Percentiles rank a stretch among this genome's conserved stretches.
Conservation (phyloP, 257 asterid species). For the Craterostigma plantagineum region DNA sequence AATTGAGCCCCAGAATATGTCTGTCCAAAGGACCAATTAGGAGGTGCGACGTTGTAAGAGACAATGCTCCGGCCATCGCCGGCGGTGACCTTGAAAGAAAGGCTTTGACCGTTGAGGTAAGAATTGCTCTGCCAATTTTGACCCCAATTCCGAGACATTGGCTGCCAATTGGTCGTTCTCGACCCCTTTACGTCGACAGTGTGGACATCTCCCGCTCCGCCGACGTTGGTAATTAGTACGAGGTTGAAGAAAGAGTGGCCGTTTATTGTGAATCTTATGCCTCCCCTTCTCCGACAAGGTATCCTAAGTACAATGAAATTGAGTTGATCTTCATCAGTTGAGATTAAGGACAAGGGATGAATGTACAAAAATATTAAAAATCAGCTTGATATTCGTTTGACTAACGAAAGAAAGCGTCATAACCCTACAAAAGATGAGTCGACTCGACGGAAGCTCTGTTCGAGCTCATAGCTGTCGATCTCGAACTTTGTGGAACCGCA, state of each 20-base stretch:
- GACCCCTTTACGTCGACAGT: slow-evolving; percentile 1
- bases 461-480: too few species aligned
- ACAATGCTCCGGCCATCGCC: not conserved
- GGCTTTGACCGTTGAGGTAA: slow-evolving; percentile 1
- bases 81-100: slow-evolving; percentile 1
- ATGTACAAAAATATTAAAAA: too few species aligned
- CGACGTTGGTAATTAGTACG: not conserved
- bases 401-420: too few species aligned
- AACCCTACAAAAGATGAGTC: too few species aligned
- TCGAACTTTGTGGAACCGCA: too few species aligned
- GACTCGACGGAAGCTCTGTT: too few species aligned
- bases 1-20: not conserved
- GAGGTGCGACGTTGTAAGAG: slow-evolving; percentile 1
- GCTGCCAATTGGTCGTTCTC: not conserved
- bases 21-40: slow-evolving; percentile 1
- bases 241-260: slow-evolving; percentile 4
- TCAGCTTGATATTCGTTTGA: too few species aligned
- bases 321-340: too few species aligned
- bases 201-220: not conserved
- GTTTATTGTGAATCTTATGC: not conserved
- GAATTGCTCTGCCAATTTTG: too few species aligned
- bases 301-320: not conserved
- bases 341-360: too few species aligned
- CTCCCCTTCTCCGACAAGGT: not conserved
- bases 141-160: too few species aligned